Evolutionary conservation across 345 rosid species (phyloP).

Genomic region (Gossypium turneri): DNA sequence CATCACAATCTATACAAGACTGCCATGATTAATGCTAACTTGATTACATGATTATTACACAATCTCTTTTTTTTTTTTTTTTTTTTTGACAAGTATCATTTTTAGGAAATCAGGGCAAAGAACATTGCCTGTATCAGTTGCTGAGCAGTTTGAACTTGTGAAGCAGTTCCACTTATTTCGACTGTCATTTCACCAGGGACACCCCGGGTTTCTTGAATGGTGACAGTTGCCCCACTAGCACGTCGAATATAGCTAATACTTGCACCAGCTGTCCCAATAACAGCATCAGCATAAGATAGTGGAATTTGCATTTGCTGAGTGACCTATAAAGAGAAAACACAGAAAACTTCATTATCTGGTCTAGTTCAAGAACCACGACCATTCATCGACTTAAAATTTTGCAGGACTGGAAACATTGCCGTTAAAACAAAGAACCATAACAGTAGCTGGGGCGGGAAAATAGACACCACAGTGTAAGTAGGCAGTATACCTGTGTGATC

Average conservation of each 20-base stretch:
- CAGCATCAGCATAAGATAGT: constrained; percentile 90
- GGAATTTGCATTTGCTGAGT: constrained; percentile 96
- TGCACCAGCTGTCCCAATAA: constrained; percentile 91
- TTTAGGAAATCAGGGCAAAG: background rate
- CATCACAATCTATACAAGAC: background rate
- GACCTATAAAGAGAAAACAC: constrained; percentile 40
- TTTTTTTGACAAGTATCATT: background rate
- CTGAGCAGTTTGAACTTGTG: constrained; percentile 93
- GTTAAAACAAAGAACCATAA: background rate
- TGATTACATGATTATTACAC: background rate
- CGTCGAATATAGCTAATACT: constrained; percentile 96
- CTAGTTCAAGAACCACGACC: background rate
- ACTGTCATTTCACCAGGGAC: constrained; percentile 98
- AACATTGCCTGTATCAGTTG: constrained; percentile 80
- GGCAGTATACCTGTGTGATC: constrained; percentile 69
- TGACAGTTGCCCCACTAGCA: constrained; percentile 94
- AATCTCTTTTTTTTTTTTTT: background rate
- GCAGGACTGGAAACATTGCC: background rate
- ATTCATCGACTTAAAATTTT: background rate
- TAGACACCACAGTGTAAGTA: background rate
- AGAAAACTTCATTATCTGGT: constrained; percentile 8
- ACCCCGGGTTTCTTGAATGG: constrained; percentile 93
- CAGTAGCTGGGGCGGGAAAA: background rate
- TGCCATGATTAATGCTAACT: background rate
- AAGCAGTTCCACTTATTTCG: constrained; percentile 93